phyloP scores from a whole-genome alignment of 345 rosid genomes.

The Trapa incisa region DNA sequence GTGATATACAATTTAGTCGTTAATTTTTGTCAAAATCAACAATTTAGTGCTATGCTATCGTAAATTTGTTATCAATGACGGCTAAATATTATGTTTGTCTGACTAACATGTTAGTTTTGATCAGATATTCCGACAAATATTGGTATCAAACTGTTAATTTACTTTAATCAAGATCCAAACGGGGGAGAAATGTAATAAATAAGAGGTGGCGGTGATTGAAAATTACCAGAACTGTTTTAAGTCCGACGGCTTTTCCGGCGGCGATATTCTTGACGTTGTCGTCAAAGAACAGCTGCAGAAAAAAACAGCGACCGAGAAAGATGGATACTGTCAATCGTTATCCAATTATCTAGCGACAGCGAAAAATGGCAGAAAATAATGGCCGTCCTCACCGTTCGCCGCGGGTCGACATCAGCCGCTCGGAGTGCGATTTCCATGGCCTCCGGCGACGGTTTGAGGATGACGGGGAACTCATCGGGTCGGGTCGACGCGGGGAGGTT shows the following conservation, averaged over 20 bases:
- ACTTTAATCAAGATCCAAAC: too few species aligned
- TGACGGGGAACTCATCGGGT: slow-evolving; percentile 61
- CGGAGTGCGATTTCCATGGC: slow-evolving; percentile 67
- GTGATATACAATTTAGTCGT: too few species aligned
- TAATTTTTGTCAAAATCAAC: too few species aligned
- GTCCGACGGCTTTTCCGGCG: slow-evolving; percentile 67
- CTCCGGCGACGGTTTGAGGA: slow-evolving; percentile 65
- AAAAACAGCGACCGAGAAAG: background rate
- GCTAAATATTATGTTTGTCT: too few species aligned
- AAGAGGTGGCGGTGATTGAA: background rate
- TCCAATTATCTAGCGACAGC: background rate
- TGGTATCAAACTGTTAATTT: too few species aligned
- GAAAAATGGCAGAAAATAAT: background rate
- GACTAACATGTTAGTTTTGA: too few species aligned
- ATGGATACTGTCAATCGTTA: background rate
- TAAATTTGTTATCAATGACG: too few species aligned
- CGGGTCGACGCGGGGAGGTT: slow-evolving; percentile 41
- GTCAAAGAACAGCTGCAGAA: slow-evolving; percentile 55
- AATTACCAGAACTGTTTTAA: slow-evolving; percentile 55
- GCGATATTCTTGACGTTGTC: slow-evolving; percentile 58
- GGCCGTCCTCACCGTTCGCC: slow-evolving; percentile 34
- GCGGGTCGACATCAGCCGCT: slow-evolving; percentile 50
- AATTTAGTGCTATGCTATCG: too few species aligned
- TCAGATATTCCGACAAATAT: too few species aligned
- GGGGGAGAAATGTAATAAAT: too few species aligned